Evolutionary conservation across 2,329 filamentous ascomycete genomes (phyloP).

Genomic region (Onygenales sp.): DNA sequence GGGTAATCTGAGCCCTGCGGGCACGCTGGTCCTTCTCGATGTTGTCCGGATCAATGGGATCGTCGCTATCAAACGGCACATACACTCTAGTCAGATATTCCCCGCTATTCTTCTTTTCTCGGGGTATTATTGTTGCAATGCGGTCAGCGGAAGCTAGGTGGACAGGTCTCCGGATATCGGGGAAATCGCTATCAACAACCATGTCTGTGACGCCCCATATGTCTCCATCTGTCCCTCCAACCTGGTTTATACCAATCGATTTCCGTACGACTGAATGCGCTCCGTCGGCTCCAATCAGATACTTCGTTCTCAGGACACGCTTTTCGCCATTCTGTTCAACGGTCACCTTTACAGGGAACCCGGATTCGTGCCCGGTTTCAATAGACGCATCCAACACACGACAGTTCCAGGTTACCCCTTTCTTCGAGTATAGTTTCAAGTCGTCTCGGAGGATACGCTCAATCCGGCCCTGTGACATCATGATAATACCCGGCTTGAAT

Average conservation of each 20-base stretch:
- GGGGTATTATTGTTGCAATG: constrained; percentile 71
- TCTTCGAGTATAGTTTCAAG: constrained; percentile 50
- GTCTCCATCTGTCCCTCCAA: constrained; percentile 60
- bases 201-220: constrained; percentile 72
- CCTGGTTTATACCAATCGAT: constrained; percentile 41
- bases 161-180: constrained; percentile 71
- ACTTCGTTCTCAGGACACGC: constrained; percentile 52
- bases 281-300: constrained; percentile 63
- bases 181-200: constrained; percentile 63
- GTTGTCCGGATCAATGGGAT: constrained; percentile 18
- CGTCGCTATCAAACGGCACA: constrained; percentile 28
- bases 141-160: constrained; percentile 66
- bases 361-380: constrained; percentile 38
- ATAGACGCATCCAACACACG: constrained; percentile 53
- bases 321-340: constrained; percentile 21
- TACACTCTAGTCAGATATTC: constrained; percentile 65
- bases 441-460: constrained; percentile 62
- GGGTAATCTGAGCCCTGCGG: constrained; percentile 54
- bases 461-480: constrained; percentile 61
- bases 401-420: constrained; percentile 54
- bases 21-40: constrained; percentile 54
- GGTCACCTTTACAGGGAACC: constrained; percentile 26
- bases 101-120: constrained; percentile 51
- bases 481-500: constrained; percentile 45
- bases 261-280: constrained; percentile 57